These are phyloP conservation scores for Kodamaea suecica DNA, from an alignment of 1,139 yeast genomes.

Conservation along the genomic window DNA sequence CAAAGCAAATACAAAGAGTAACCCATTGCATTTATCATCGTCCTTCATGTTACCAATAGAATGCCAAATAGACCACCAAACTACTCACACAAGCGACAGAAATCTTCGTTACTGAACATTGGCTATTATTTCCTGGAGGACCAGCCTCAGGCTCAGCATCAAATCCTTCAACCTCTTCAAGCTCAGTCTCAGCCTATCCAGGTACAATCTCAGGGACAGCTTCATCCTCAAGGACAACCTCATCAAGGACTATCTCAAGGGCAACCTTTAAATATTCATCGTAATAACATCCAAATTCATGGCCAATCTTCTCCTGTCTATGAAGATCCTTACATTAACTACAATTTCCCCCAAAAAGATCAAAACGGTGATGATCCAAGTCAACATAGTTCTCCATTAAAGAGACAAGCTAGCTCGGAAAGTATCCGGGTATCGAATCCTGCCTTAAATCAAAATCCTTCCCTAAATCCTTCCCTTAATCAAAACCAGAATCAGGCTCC, in stretches of 20 bases:
- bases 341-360: constrained; percentile 14
- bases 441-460: no score
- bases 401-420: constrained; percentile 7
- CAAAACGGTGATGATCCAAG: constrained; percentile 4
- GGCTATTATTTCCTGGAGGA: constrained; percentile 29
- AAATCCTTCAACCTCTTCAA: constrained; percentile 2
- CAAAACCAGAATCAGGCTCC: no score
- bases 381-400: constrained; percentile 9
- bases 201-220: neutral
- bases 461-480: no score
- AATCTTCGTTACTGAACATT: constrained; percentile 37
- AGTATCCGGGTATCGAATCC: neutral
- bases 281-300: neutral
- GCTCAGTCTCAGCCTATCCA: constrained; percentile 5
- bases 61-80: constrained; percentile 11
- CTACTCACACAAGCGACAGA: constrained; percentile 42
- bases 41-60: constrained; percentile 1
- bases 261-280: neutral
- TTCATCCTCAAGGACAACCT: neutral
- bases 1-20: no score
- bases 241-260: constrained; percentile 2
- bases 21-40: neutral
- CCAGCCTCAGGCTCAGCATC: constrained; percentile 8
- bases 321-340: constrained; percentile 15
- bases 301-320: constrained; percentile 4